Conservation (phyloP, 75 land plant genomes). For the Azolla pinnata region DNA sequence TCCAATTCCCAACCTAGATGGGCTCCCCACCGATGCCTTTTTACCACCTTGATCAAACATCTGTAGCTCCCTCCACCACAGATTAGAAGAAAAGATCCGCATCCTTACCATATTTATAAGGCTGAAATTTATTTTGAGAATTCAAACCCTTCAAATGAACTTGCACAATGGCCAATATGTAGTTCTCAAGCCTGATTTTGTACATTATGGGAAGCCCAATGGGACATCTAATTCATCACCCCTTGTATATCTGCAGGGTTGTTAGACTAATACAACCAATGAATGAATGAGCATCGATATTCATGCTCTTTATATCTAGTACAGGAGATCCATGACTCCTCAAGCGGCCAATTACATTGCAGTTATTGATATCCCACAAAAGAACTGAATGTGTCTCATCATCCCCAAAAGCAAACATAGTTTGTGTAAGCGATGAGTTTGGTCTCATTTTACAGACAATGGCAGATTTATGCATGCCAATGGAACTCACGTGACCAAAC, state of each 20-base stretch:
- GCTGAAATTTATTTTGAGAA: too few relatives aligned
- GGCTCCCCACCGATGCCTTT: too few relatives aligned
- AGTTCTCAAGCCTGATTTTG: too few relatives aligned
- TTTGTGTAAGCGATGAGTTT: neutral
- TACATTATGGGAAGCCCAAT: too few relatives aligned
- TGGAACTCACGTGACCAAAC: constrained; percentile 34
- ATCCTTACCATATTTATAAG: too few relatives aligned
- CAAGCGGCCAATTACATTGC: constrained; percentile 17
- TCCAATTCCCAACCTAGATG: too few relatives aligned
- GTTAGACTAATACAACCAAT: constrained; percentile 60
- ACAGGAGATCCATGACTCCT: constrained; percentile 37
- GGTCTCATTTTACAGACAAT: constrained; percentile 19
- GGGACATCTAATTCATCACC: too few relatives aligned
- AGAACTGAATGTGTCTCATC: constrained; percentile 37
- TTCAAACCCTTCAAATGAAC: too few relatives aligned
- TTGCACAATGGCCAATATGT: too few relatives aligned
- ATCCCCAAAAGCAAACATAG: constrained; percentile 65
- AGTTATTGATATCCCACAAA: constrained; percentile 46
- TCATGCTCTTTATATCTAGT: constrained; percentile 47
- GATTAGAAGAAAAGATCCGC: too few relatives aligned
- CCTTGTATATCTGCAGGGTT: constrained; percentile 41
- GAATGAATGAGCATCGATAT: constrained; percentile 21
- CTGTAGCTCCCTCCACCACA: too few relatives aligned
- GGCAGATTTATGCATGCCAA: constrained; percentile 55
- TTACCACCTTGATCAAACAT: too few relatives aligned